Evolutionary conservation across 495 filamentous ascomycete genomes (phyloP), one percentile per base, ranked within the genome.

Genomic region (Lichenothelia convexa): DNA sequence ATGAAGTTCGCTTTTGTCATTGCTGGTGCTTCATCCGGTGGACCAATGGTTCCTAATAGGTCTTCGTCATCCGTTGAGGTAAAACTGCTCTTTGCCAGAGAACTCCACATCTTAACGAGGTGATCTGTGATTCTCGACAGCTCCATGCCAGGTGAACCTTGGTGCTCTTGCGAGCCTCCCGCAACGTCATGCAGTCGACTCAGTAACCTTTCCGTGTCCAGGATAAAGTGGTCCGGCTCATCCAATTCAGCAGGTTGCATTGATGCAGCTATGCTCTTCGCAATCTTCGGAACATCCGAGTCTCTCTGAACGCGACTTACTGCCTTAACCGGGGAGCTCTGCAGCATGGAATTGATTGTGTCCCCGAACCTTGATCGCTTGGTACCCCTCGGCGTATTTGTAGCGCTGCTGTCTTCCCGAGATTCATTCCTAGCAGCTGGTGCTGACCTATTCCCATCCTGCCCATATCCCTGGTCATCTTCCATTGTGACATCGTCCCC

Each of bases 1-100:
- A 93, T 35, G 47, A 75, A 89, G 40, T 67, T 70, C 9, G 85
- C 80, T 49, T 85, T 85, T 30, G 68, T 65, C 21, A 82, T 61
- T 13, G 61, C 46, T 2, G 70, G 56, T 8, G 71, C 67, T 31
- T 64, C 45, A 22, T 71, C 62, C 3, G 65, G 68, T 19, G 78
- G 78, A 1, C 78, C 79, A 15, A 33, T 33, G n/a, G 13, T 12
- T 18, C 11, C 31, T 3, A n/a, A 18, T 33, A 33, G 31, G 8
- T 8, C 16, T 27, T 7, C n/a, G n/a, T n/a, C n/a, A 2, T 29
- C 15, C 34, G 61, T 55, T 32, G 44, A 45, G 3, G 67, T 53
- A 36, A 65, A 60, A 8, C 52, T 50, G 34, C 61, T 58, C 35
- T 63, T 58, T 63, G 57, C 11, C 70, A 62, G 16, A 69, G 62